Evolutionary conservation across 805 yeast genomes (phyloP).

Genomic region (Brettanomyces sp.): DNA sequence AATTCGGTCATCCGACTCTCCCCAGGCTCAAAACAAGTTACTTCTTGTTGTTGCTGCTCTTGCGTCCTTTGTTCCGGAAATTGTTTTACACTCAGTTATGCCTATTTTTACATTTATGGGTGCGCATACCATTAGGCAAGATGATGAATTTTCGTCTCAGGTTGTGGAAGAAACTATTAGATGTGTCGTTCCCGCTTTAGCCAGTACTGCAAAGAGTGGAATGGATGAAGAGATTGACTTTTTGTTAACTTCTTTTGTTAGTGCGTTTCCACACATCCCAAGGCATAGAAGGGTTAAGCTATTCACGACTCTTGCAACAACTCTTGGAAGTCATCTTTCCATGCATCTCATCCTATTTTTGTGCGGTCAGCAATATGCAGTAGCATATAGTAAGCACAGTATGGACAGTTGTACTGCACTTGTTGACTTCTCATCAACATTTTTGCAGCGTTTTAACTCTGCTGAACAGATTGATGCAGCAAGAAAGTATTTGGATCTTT

Average conservation of each 20-base stretch:
- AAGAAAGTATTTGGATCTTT: constrained; percentile 39
- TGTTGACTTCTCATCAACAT: constrained; percentile 63
- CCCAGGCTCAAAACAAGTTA: constrained; percentile 88
- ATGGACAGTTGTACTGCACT: constrained; percentile 57
- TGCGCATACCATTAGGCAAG: constrained; percentile 92
- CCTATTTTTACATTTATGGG: constrained; percentile 99
- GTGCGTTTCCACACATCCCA: constrained; percentile 93
- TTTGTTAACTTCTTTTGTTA: constrained; percentile 77
- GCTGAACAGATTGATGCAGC: constrained; percentile 57
- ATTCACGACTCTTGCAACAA: constrained; percentile 66
- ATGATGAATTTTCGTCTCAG: constrained; percentile 87
- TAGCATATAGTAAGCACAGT: constrained; percentile 44
- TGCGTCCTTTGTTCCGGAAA: constrained; percentile 84
- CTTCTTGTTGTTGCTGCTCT: constrained; percentile 77
- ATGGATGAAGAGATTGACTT: constrained; percentile 67
- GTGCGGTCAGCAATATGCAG: constrained; percentile 70
- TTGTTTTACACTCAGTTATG: constrained; percentile 92
- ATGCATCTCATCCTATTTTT: constrained; percentile 67
- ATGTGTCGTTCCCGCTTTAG: constrained; percentile 85
- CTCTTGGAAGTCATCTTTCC: constrained; percentile 60
- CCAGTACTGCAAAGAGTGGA: constrained; percentile 35
- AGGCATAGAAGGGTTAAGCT: constrained; percentile 88
- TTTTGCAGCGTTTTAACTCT: constrained; percentile 59
- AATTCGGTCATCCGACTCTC: constrained; percentile 80
- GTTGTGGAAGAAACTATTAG: constrained; percentile 88